Evolutionary conservation across 2,329 filamentous ascomycete species (phyloP).

Genomic region (Phialocephala sp.): DNA sequence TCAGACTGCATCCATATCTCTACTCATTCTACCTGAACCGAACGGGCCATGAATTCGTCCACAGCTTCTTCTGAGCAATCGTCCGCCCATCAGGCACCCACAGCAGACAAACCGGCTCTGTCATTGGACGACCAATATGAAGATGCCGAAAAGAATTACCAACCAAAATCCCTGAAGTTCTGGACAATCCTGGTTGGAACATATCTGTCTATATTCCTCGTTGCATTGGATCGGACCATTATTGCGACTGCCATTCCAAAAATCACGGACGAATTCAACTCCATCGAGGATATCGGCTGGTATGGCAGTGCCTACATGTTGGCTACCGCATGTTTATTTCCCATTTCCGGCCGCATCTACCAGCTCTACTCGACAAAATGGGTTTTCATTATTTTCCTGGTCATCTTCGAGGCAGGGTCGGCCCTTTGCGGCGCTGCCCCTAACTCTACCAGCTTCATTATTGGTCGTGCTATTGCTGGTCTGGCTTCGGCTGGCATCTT

Average conservation of each 20-base stretch:
- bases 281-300: constrained; percentile 52
- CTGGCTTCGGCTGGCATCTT: constrained; percentile 41
- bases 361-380: constrained; percentile 43
- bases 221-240: constrained; percentile 44
- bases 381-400: constrained; percentile 39
- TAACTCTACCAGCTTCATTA: constrained; percentile 43
- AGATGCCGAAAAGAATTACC: constrained; percentile 28
- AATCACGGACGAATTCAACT: constrained; percentile 47
- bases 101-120: constrained; percentile 14
- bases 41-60: constrained; percentile 6
- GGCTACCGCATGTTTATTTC: constrained; percentile 40
- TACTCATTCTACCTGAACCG: not conserved
- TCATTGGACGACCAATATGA: constrained; percentile 22
- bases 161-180: constrained; percentile 38
- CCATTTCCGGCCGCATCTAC: constrained; percentile 42
- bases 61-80: not conserved
- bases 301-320: constrained; percentile 49
- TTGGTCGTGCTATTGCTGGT: constrained; percentile 43
- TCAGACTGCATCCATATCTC: not conserved
- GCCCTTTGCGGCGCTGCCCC: constrained; percentile 44
- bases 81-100: not conserved
- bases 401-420: constrained; percentile 45
- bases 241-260: constrained; percentile 47
- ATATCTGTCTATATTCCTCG: not conserved
- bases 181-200: constrained; percentile 34